A percentile compares a stretch with the other conserved stretches of the same genome.
These are phyloP conservation scores for Chrysoporthe deuterocubensis DNA, from an alignment of 2,329 filamentous ascomycete genomes.

Conservation along the genomic window DNA sequence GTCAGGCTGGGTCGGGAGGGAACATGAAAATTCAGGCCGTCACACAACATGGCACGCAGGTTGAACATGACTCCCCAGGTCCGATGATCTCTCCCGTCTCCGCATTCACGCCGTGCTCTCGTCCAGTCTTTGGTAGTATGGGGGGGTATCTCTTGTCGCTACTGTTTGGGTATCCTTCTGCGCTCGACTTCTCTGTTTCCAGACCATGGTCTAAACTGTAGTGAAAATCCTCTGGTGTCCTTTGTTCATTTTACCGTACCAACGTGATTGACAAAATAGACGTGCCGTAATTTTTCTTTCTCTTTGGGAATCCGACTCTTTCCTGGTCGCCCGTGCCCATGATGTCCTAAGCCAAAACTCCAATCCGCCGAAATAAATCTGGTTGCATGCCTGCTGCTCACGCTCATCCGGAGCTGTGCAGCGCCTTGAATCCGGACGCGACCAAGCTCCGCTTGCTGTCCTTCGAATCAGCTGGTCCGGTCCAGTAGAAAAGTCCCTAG, in stretches of 20 bases:
- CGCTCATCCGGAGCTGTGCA: slow-evolving; percentile 51
- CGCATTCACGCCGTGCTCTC: not conserved
- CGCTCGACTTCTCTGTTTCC: not conserved
- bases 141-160: not conserved
- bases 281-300: not conserved
- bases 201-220: not conserved
- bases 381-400: not conserved
- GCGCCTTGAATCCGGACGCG: slow-evolving; percentile 60
- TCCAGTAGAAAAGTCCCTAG: slow-evolving; percentile 83
- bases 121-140: not conserved
- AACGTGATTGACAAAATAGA: not conserved
- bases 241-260: not conserved
- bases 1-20: not conserved
- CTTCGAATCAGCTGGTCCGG: slow-evolving; percentile 71
- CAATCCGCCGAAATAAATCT: not conserved
- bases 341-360: not conserved
- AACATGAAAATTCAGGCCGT: not conserved
- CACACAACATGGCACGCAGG: not conserved
- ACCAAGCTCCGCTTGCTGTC: slow-evolving; percentile 62
- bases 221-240: not conserved
- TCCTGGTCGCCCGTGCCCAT: not conserved
- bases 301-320: not conserved
- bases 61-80: not conserved
- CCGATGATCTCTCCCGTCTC: not conserved
- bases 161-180: slow-evolving; percentile 8